Evolutionary conservation across 257 asterid genomes (phyloP), one percentile per base, ranked within the genome.

Genomic region (Solanum clarkiae): DNA sequence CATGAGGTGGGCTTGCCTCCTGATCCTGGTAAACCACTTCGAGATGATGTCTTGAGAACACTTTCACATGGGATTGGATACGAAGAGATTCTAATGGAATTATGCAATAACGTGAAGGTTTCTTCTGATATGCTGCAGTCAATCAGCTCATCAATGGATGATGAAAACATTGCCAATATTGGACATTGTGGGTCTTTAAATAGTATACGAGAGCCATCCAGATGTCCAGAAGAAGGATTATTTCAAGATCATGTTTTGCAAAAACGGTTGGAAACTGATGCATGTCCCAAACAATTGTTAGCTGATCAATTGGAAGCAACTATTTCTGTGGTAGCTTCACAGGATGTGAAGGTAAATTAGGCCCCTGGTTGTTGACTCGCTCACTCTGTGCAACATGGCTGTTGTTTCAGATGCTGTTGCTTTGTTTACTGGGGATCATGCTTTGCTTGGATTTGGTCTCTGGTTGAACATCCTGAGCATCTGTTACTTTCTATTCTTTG

Each of bases 21-120:
- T 82, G 91, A 89, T 87, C 90, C 91, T 55, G 89, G 91, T 85
- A 96, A 92, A 87, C 98, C 98, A 70, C 88, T 63, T 85, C 95
- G 95, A 53, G 88, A 86, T 86, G 97, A 95, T 89, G 94, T 91
- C 82, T 86, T 95, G 90, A 92, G 89, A 92, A 88, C 89, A 83
- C 92, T 96, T 26, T 93, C 95, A 18, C 87, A 90, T 86, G 93
- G 93, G 80, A 84, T 86, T 88, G 95, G 89, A 59, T 90, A 85
- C 71, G 96, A 89, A 88, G 87, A 91, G 70, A 42, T 88, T 13
- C 85, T 91, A 82, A 68, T 88, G 88, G 93, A 89, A 86, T 86
- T 82, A 85, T 86, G 87, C 85, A 86, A 85, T 86, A 85, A 81
- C 68, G 86, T 83, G 53, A 94, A 88, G 86, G 85, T 71, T 70